Base-by-base conservation (phyloP, 2,329 filamentous ascomycete species). In the Fusarium musae region DNA sequence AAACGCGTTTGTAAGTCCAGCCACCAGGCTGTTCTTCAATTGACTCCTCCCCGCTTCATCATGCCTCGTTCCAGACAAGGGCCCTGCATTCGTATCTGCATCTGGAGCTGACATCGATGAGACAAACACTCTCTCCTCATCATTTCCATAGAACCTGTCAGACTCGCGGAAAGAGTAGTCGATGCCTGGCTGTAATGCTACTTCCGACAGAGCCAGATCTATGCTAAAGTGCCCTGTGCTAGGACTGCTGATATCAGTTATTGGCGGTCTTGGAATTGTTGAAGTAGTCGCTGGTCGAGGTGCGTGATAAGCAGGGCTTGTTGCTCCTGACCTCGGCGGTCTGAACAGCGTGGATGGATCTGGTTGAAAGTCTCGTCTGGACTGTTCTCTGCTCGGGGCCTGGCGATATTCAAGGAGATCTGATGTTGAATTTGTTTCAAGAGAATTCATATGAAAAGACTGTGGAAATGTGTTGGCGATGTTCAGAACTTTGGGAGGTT, bases 211-310 rank as follows among this genome's bases (percentile, higher is more conserved):
- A 4, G 32, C 59, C 21, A 43, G 9, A 36, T 43, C 23, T 15
- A 61, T 42, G 7, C 40, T 40, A 6, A 61, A 61, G 13, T 34
- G 3, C 1, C 23, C n/a, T 19, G 10, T 10, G 21, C 30, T 37
- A 12, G 47, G 15, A 10, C 11, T n/a, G 2, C 3, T 12, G 3
- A 5, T 23, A 2, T 10, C 6, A 3, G 21, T 11, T 13, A 9
- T 3, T 9, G 3, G 2, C 7, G 26, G 17, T 1, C 6, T 32
- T n/a, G n/a, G 32, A 6, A 1, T 10, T 2, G 6, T 4, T 12
- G 3, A 30, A 32, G 5, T 1, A 10, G 1, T 5, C 9, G 21
- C 9, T 23, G 26, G 9, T 4, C 9, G 49, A 2, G 28, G 26
- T 17, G 21, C 4, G 4, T 57, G 32, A n/a, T n/a, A 23, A 16